phyloP scores from a whole-genome alignment of 805 yeast genomes.

The Pachysolen tannophilus region DNA sequence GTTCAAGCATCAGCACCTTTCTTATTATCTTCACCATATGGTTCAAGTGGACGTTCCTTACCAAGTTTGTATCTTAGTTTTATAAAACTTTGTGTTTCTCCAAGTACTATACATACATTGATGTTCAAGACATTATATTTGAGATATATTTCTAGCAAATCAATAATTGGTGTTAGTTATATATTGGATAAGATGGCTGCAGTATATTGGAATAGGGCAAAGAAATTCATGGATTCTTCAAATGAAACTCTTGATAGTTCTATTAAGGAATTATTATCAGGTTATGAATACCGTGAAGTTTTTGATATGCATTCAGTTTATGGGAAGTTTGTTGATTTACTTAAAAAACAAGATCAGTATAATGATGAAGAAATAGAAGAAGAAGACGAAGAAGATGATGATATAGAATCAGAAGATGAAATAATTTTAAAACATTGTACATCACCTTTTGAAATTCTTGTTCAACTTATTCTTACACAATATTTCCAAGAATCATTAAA shows the following conservation, averaged over 20 bases:
- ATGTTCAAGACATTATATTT: constrained; percentile 4
- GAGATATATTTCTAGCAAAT: constrained; percentile 2
- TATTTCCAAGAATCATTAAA: constrained; percentile 4
- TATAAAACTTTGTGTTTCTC: too few relatives aligned
- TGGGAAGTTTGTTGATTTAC: too few relatives aligned
- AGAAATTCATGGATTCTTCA: not conserved
- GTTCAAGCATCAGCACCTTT: constrained; percentile 4
- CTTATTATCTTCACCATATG: constrained; percentile 2
- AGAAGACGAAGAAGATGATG: too few relatives aligned
- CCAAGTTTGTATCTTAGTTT: too few relatives aligned
- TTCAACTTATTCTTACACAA: constrained; percentile 1
- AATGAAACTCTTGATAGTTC: too few relatives aligned
- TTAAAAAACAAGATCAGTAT: too few relatives aligned
- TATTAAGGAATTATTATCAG: not conserved
- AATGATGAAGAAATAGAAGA: too few relatives aligned
- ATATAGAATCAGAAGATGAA: too few relatives aligned
- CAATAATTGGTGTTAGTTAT: not conserved
- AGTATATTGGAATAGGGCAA: constrained; percentile 3
- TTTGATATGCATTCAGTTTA: too few relatives aligned
- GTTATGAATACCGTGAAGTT: not conserved
- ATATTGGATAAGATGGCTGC: not conserved
- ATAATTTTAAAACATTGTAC: not conserved
- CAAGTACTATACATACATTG: not conserved
- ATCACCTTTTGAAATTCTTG: constrained; percentile 7
- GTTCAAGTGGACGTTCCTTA: too few relatives aligned